These are phyloP conservation scores for Sclerotinia sclerotiorum DNA, from an alignment of 2,329 filamentous ascomycete genomes.

Conservation along the genomic window DNA sequence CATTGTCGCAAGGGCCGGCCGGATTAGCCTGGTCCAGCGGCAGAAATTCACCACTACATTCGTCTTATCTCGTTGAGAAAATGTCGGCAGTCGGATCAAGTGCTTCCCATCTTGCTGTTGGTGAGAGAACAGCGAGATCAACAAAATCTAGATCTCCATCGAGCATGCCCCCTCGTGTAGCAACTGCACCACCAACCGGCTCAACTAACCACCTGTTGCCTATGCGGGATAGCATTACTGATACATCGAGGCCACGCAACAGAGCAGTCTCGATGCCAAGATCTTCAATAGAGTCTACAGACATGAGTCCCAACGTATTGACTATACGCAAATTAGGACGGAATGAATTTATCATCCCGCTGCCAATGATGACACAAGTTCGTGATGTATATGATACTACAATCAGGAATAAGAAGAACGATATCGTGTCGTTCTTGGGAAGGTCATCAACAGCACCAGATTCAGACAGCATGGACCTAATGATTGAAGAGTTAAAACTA, in stretches of 20 bases:
- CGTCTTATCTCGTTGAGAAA: background rate
- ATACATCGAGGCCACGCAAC: constrained; percentile 8
- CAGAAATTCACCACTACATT: background rate
- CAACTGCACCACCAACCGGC: constrained; percentile 1
- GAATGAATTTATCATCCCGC: constrained; percentile 53
- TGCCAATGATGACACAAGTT: constrained; percentile 56
- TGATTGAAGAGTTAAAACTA: constrained; percentile 53
- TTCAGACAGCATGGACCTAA: constrained; percentile 46
- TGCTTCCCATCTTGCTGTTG: constrained; percentile 6
- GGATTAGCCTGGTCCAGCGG: background rate
- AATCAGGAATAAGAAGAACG: constrained; percentile 46
- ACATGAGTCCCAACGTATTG: background rate
- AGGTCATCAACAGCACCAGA: constrained; percentile 31
- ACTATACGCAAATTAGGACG: constrained; percentile 31
- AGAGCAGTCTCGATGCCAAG: constrained; percentile 11
- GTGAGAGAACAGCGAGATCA: constrained; percentile 12
- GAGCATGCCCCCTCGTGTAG: constrained; percentile 8
- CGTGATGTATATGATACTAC: constrained; percentile 54
- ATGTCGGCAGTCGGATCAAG: constrained; percentile 7
- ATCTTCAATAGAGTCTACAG: constrained; percentile 13
- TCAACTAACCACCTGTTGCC: constrained; percentile 6
- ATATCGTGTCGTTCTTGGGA: constrained; percentile 52
- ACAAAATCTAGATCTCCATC: constrained; percentile 22
- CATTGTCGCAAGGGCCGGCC: background rate
- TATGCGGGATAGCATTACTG: constrained; percentile 12